Percentiles rank a stretch among this genome's conserved stretches.
These are phyloP conservation scores for Teratosphaeria zuluensis DNA, from an alignment of 2,329 filamentous ascomycete genomes.

Conservation along the genomic window DNA sequence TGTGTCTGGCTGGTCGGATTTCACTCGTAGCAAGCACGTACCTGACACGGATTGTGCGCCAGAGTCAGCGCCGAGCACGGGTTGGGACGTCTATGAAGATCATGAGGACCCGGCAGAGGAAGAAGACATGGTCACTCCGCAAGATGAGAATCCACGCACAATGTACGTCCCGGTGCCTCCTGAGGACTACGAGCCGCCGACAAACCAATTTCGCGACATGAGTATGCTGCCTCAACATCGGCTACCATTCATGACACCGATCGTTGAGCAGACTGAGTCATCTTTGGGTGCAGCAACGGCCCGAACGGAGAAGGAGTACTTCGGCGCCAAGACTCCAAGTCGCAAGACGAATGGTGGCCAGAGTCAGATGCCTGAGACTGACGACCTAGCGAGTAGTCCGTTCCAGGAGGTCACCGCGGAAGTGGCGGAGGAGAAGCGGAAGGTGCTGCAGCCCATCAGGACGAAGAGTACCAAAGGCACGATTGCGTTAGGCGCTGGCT, in stretches of 20 bases:
- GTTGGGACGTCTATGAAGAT: conserved; percentile 29
- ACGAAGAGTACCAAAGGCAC: conserved; percentile 38
- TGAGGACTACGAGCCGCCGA: conserved; percentile 75
- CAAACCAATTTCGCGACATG: conserved; percentile 71
- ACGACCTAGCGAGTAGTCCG: conserved; percentile 57
- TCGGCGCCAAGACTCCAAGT: conserved; percentile 64
- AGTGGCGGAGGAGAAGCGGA: conserved; percentile 31
- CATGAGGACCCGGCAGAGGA: conserved; percentile 18
- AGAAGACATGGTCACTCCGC: conserved; percentile 38
- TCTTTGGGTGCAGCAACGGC: conserved; percentile 62
- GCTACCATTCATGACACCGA: conserved; percentile 96
- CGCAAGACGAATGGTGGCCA: conserved; percentile 34
- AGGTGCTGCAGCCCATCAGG: conserved; percentile 43
- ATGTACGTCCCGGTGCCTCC: conserved; percentile 72
- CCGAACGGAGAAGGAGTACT: conserved; percentile 41
- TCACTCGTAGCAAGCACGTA: conserved; percentile 63
- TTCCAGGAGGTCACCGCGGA: conserved; percentile 55
- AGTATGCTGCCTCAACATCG: conserved; percentile 75
- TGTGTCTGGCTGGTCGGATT: conserved; percentile 81
- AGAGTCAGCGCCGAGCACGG: conserved; percentile 20
- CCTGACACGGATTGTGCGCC: conserved; percentile 37
- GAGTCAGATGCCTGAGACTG: conserved; percentile 19
- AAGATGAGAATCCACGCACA: conserved; percentile 37
- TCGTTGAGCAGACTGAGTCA: conserved; percentile 88
- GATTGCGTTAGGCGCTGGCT: conserved; percentile 24